These are phyloP conservation scores for Mollisiaceae sp. DNA, from an alignment of 2,329 filamentous ascomycete genomes.

Conservation along the genomic window DNA sequence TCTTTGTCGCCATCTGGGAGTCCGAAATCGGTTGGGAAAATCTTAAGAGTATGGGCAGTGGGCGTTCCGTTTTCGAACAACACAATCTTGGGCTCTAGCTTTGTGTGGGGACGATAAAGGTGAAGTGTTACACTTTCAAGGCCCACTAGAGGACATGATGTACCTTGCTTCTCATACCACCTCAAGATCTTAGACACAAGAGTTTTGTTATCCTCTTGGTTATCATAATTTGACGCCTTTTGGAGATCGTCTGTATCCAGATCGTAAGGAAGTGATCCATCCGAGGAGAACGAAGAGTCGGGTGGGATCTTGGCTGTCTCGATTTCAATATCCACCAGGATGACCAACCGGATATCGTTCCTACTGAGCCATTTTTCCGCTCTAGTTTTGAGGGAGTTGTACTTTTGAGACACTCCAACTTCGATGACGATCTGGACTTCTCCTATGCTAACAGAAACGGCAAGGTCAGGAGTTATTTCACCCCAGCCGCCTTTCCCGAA, in stretches of 20 bases:
- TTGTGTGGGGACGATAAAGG: no score
- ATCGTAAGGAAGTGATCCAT: background rate
- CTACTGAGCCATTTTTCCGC: background rate
- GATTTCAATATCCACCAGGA: background rate
- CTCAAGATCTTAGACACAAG: no score
- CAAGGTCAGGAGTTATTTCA: background rate
- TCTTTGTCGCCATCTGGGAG: no score
- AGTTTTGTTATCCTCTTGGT: no score
- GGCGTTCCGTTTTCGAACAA: no score
- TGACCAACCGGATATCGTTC: background rate
- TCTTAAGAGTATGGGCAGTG: no score
- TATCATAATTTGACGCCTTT: background rate
- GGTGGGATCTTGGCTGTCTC: background rate
- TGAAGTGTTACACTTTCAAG: no score
- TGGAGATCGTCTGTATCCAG: background rate
- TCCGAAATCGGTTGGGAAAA: no score
- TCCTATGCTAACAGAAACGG: background rate
- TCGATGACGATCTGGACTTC: background rate
- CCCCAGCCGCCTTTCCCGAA: background rate
- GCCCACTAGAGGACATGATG: no score
- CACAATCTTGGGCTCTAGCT: no score
- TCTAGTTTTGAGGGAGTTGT: background rate
- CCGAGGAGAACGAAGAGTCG: background rate
- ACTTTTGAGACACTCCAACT: background rate
- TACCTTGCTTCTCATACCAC: no score